Conservation (phyloP, 225 moss, liverwort and hornwort species). For the Physcomitrium patens region DNA sequence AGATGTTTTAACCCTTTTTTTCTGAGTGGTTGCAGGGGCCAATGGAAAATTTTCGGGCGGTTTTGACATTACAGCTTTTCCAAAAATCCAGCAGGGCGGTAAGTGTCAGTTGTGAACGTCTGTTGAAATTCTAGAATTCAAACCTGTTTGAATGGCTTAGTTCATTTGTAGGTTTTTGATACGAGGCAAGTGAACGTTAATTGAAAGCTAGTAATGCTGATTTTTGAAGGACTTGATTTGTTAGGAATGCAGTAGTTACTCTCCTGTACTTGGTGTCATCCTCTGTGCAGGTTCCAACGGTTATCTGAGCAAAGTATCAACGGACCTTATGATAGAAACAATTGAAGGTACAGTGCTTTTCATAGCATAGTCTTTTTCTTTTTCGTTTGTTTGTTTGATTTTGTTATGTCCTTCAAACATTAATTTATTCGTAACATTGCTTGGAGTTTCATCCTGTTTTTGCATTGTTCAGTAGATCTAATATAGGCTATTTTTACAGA, state of each 20-base stretch:
- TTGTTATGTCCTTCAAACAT: too few species aligned
- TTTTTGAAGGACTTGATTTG: constrained; percentile 15
- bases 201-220: not conserved
- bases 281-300: constrained; percentile 49
- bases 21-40: constrained; percentile 56
- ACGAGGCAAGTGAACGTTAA: not conserved
- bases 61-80: constrained; percentile 87
- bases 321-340: constrained; percentile 85
- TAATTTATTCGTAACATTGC: too few species aligned
- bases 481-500: constrained; percentile 48
- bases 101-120: constrained; percentile 25
- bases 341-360: constrained; percentile 70
- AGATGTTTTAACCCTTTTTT: constrained; percentile 21
- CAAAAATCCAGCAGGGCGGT: constrained; percentile 72
- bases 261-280: constrained; percentile 23
- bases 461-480: not conserved
- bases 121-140: not conserved
- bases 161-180: constrained; percentile 5
- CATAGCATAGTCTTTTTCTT: not conserved
- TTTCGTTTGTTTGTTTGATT: too few species aligned
- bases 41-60: constrained; percentile 92
- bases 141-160: not conserved
- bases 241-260: not conserved
- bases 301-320: constrained; percentile 60
- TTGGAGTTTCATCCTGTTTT: too few species aligned